Evolutionary conservation across 805 yeast species (phyloP).

Genomic region (Pichia exigua): DNA sequence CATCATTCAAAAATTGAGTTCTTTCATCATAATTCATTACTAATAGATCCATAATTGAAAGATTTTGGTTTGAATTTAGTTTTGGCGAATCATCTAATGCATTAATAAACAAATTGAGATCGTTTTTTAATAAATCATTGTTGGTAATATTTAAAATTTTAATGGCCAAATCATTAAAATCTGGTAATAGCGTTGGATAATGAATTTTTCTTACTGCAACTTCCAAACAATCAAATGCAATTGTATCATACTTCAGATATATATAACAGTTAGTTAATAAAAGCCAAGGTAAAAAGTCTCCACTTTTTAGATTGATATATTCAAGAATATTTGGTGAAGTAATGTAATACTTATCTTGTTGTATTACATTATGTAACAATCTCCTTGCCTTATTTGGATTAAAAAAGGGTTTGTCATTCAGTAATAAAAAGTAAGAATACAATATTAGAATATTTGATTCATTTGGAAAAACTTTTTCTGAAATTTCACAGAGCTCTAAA

Average conservation of each 20-base stretch:
- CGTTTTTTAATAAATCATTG: not conserved
- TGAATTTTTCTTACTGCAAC: slow-evolving; percentile 28
- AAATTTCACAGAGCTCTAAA: slow-evolving; percentile 40
- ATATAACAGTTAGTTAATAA: slow-evolving; percentile 47
- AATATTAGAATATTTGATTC: slow-evolving; percentile 38
- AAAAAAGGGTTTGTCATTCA: slow-evolving; percentile 21
- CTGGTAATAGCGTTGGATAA: slow-evolving; percentile 2
- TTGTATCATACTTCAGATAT: slow-evolving; percentile 36
- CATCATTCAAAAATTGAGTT: not conserved
- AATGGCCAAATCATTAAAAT: not conserved
- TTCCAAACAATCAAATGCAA: slow-evolving; percentile 50
- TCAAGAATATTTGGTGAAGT: slow-evolving; percentile 4
- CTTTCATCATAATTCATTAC: slow-evolving; percentile 4
- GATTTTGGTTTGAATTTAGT: not conserved
- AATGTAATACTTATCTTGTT: slow-evolving; percentile 4
- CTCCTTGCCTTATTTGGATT: slow-evolving; percentile 32
- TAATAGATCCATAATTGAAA: slow-evolving; percentile 1
- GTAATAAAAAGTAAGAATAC: slow-evolving; percentile 42
- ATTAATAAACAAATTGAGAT: not conserved
- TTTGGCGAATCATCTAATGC: not conserved
- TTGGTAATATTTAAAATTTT: not conserved
- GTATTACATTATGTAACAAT: slow-evolving; percentile 25
- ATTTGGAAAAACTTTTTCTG: slow-evolving; percentile 37
- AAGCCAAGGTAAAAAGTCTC: slow-evolving; percentile 53
- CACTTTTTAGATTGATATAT: slow-evolving; percentile 17